Percentiles rank a stretch among this genome's conserved stretches.
Evolutionary conservation across 2,329 filamentous ascomycete species (phyloP).

Genomic region (Colletotrichum coccodes): DNA sequence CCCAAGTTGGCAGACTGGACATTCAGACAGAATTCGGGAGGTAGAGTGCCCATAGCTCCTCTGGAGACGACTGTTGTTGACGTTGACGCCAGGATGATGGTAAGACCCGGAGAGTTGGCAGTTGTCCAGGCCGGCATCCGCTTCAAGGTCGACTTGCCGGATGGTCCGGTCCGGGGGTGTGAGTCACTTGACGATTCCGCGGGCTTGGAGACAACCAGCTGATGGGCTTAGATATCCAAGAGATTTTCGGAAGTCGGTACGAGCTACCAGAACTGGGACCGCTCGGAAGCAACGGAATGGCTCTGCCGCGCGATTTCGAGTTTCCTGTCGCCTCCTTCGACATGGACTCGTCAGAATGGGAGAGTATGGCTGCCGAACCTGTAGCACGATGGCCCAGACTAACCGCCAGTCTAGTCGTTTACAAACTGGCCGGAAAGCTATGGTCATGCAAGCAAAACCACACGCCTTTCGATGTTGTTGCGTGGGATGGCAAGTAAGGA

Average conservation of each 20-base stretch:
- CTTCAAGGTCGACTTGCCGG: constrained; percentile 65
- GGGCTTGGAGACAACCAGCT: constrained; percentile 11
- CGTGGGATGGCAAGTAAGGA: constrained; percentile 73
- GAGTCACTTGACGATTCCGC: constrained; percentile 4
- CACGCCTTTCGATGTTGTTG: constrained; percentile 73
- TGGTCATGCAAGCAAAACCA: constrained; percentile 69
- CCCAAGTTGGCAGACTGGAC: constrained; percentile 70
- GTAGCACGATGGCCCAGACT: neutral
- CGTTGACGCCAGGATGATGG: constrained; percentile 43
- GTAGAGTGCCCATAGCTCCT: constrained; percentile 36
- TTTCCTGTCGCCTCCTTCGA: constrained; percentile 65
- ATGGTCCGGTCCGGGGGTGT: constrained; percentile 66
- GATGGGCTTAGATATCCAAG: constrained; percentile 59
- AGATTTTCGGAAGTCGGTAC: constrained; percentile 72
- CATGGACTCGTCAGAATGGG: constrained; percentile 39
- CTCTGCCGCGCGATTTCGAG: constrained; percentile 73
- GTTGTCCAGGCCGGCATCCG: constrained; percentile 72
- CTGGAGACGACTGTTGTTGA: constrained; percentile 18
- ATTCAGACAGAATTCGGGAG: constrained; percentile 75
- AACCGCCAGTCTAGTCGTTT: constrained; percentile 50
- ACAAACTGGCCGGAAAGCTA: constrained; percentile 69
- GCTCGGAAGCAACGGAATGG: constrained; percentile 71
- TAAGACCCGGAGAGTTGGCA: constrained; percentile 72
- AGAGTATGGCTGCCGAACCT: constrained; percentile 27
- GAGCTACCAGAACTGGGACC: constrained; percentile 72